Base-by-base conservation (phyloP, 768 basidiomycete genomes). In the Trichaptum fuscoviolaceum region DNA sequence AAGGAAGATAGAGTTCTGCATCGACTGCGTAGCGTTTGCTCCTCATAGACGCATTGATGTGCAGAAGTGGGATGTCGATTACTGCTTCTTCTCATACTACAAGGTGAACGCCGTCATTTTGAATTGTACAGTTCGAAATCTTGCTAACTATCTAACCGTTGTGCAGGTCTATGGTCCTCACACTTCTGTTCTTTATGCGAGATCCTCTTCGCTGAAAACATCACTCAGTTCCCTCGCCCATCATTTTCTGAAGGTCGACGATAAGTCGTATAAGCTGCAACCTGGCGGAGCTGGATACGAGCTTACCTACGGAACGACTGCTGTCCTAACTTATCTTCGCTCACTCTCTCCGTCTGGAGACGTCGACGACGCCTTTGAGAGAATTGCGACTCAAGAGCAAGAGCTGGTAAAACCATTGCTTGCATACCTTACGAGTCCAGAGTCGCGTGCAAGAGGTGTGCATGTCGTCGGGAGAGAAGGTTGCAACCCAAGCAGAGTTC, bases 11-110 rank as follows among this genome's bases (percentile, higher is more conserved):
- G 87, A 93, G 74, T 79, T 92, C 17, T 84, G 82, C 0, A 81
- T 92, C 2, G 92, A 93, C 70, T 91, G 90, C 68, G 92, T 93
- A 1, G 90, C 90, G 2, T 92, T 89, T 69, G 89, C 89, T 4
- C 90, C 91, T 0, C 90, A 93, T 71, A 80, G 89, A 17, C 75
- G 77, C 65, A 85, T 93, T 34, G 87, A 93, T 69, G 91, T 91
- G 18, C 83, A 81, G 66, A 85, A 82, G 62, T 93, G 91, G 92
- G 90, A 91, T 64, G 80, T 91, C 36, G 90, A 94, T 69, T 92
- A 85, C 71, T 84, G 82, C 62, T 84, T 85, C 63, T 87, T 91
- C 73, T 85, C 90, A 0, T 83, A 87, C 70, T 93, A 92, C 80
- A 93, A 92, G 84, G 91, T 88, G 61, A 12, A 74, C 57, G 63